Conservation (phyloP, 352 stramenopile species). For the Pythium oligandrum region DNA sequence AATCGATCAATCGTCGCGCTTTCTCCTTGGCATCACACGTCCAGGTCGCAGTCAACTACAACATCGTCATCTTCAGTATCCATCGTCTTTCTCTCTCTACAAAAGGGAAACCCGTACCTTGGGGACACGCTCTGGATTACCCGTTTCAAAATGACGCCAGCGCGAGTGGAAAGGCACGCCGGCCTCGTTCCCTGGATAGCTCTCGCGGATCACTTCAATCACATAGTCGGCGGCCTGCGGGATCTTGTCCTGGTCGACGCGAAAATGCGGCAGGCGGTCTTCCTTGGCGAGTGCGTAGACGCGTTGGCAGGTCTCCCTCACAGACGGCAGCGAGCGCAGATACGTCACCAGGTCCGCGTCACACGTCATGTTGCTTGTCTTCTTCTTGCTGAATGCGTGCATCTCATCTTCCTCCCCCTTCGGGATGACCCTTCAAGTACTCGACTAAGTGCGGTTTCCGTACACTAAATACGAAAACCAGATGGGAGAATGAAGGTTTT, state of each 20-base stretch:
- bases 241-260: constrained; percentile 49
- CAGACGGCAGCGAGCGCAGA: constrained; percentile 63
- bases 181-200: constrained; percentile 41
- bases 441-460: background rate
- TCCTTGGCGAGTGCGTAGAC: constrained; percentile 51
- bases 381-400: background rate
- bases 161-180: constrained; percentile 78
- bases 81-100: background rate
- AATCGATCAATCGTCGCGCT: constrained; percentile 61
- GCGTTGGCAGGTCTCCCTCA: constrained; percentile 63
- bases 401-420: background rate
- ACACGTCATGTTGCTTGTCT: background rate
- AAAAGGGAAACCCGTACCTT: constrained; percentile 18
- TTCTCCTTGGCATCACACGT: constrained; percentile 43
- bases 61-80: background rate
- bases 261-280: constrained; percentile 59
- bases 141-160: constrained; percentile 79
- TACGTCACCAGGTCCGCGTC: constrained; percentile 39
- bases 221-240: constrained; percentile 65
- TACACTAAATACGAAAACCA: background rate
- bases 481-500: background rate
- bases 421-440: background rate
- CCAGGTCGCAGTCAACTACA: constrained; percentile 44
- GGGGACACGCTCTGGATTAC: constrained; percentile 50
- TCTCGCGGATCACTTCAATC: constrained; percentile 49